Evolutionary conservation across 805 yeast species (phyloP), one percentile per base, ranked within the genome.

Genomic region (Yamadazyma paraphyllophila): DNA sequence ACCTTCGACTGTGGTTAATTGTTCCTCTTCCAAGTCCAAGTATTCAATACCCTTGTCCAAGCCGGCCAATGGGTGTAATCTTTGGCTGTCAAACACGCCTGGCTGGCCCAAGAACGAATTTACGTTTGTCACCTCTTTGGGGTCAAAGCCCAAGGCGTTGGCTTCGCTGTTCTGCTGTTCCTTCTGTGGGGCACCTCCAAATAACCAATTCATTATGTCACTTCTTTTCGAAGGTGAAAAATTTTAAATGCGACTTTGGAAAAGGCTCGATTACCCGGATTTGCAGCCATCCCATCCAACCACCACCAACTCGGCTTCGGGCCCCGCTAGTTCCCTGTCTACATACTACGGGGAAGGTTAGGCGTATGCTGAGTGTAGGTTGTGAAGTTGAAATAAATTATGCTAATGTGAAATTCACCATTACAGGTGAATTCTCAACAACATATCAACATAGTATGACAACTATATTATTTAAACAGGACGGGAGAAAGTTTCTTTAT

Each of bases 1-100:
- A 33, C 96, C 97, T 59, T 89, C 95, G 58, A 88, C 66, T n/a
- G 78, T 67, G 39, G 82, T 78, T 50, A 90, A 71, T 52, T 81
- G 76, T 56, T 77, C 80, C 54, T 90, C 97, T 58, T 92, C 97
- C 51, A 94, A 74, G 56, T 92, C 96, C 55, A 94, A 70, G 63
- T 83, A 92, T 65, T 94, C 97, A 42, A 94, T 80, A 45, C 90
- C 96, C 59, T 83, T 83, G 55, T 88, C 96, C 52, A 91, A 75
- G 12, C 96, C 96, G 1, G 97, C 97, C 62, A 92, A 74, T 26
- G 97, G 97, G 63, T 91, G 97, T 61, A 91, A 76, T 66, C 76
- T 77, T 43, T 84, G 66, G 16, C 51, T 32, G 59, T 88, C 95
- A 48, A 85, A 74, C 7, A 76, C 76, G 37, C 81, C 80, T 16